Conservation (phyloP, 2,329 filamentous ascomycete genomes). For the Fusarium veterinarium region DNA sequence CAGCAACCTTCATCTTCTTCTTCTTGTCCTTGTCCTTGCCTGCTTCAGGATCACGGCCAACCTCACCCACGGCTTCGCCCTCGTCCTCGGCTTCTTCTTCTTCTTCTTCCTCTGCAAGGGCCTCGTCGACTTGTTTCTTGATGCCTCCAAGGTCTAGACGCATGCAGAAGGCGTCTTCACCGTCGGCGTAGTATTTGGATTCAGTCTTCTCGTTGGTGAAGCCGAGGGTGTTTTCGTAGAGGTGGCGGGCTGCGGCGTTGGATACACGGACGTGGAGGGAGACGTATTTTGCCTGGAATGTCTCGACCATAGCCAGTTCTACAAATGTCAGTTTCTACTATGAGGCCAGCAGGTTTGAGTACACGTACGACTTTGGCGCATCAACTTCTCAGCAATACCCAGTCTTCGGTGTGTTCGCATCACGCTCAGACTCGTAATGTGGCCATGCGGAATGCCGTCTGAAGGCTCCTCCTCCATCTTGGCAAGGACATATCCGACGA, state of each 20-base stretch:
- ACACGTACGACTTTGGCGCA: conserved; percentile 90
- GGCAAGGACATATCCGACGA: conserved; percentile 98
- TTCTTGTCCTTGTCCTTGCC: conserved; percentile 45
- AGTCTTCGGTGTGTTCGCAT: conserved; percentile 95
- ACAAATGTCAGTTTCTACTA: neutral
- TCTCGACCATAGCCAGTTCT: conserved; percentile 98
- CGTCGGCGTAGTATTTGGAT: conserved; percentile 94
- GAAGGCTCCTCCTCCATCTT: conserved; percentile 99
- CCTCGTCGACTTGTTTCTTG: conserved; percentile 58
- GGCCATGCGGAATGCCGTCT: conserved; percentile 91
- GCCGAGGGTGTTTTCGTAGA: conserved; percentile 92
- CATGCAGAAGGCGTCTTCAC: conserved; percentile 97
- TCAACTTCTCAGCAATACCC: conserved; percentile 95
- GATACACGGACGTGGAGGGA: conserved; percentile 95
- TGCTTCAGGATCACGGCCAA: conserved; percentile 62
- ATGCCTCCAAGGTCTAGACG: conserved; percentile 81
- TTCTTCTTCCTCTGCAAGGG: conserved; percentile 56
- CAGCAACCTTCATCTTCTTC: conserved; percentile 83
- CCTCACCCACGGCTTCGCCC: conserved; percentile 76
- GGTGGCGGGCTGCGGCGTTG: conserved; percentile 88
- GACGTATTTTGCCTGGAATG: conserved; percentile 90
- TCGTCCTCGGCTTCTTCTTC: conserved; percentile 64
- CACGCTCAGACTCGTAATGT: conserved; percentile 94
- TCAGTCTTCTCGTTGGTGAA: conserved; percentile 91
- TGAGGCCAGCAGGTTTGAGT: fast-evolving